These are phyloP conservation scores for Boletus rubescentipes DNA, from an alignment of 768 basidiomycete species.

Conservation along the genomic window DNA sequence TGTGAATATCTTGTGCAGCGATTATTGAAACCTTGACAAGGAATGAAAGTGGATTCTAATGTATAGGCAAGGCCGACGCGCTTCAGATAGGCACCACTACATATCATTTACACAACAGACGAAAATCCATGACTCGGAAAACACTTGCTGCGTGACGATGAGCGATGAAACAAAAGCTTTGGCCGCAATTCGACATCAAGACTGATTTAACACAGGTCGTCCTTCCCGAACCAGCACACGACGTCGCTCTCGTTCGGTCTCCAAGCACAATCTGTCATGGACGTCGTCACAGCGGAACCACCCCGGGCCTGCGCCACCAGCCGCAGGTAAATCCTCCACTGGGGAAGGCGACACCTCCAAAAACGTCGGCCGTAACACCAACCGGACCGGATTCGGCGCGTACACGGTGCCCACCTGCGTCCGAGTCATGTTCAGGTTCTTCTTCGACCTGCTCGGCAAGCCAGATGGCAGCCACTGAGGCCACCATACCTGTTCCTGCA, in stretches of 20 bases:
- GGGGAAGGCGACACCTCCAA: conserved; percentile 21
- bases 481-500: background rate
- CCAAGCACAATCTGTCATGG: background rate
- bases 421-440: background rate
- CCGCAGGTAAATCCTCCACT: conserved; percentile 6
- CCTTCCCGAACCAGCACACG: background rate
- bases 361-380: conserved; percentile 15
- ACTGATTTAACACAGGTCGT: background rate
- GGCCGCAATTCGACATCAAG: background rate
- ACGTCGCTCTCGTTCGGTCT: background rate
- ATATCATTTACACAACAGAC: no score
- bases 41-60: no score
- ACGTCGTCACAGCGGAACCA: background rate
- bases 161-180: no score
- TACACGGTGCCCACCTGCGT: background rate
- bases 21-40: no score
- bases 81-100: no score
- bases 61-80: no score
- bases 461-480: conserved; percentile 5
- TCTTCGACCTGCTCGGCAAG: conserved; percentile 1
- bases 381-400: background rate
- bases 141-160: no score
- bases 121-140: no score
- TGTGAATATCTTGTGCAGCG: no score
- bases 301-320: background rate